Base-by-base conservation (phyloP, 2,329 filamentous ascomycete genomes). In the Cytospora piceae region DNA sequence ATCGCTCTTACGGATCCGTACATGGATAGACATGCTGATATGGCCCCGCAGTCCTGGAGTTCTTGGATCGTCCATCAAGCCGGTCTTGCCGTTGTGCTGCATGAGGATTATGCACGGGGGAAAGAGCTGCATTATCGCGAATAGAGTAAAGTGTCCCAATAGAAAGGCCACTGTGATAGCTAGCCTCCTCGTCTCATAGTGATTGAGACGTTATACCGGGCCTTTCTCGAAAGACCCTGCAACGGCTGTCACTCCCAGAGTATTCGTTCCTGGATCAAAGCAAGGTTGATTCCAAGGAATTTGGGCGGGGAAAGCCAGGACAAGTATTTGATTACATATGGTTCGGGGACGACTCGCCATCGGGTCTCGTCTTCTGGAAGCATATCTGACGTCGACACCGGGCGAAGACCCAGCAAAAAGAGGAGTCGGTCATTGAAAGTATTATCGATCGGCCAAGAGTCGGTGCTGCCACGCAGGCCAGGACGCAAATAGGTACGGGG, bases 1-100 rank as follows among this genome's bases (percentile, higher is more conserved):
- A 46, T 46, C 42, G 42, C n/a, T 46, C 7, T 22, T 46, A 46
- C 42, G 42, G 17, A 46, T 46, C 42, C 17, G 20, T 46, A 39
- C 32, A n/a, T n/a, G n/a, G n/a, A n/a, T 46, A 46, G 42, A n/a
- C 42, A 46, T 22, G 42, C 9, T 46, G 17, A n/a, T 37, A 37
- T 37, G 34, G 34, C 34, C 14, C 34, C 34, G 34, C 34, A 37
- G 34, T 15, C 46, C 46, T 49, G 46, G 46, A 49, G 22, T 14
- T 14, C 46, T 49, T 49, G 46, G 46, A 24, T 24, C 46, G 46
- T 2, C 46, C 46, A 49, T 12, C n/a, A 49, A 49, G 46, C 46
- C 46, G 46, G 46, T 49, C 46, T 49, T 49, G 46, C 46, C 46
- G 46, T 49, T 49, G 46, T 20, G 12, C 46, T 49, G 46, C 46